Evolutionary conservation across 73 alveolate species (phyloP), one percentile per base, ranked within the genome.

Genomic region (Paraurostyla sp.): DNA sequence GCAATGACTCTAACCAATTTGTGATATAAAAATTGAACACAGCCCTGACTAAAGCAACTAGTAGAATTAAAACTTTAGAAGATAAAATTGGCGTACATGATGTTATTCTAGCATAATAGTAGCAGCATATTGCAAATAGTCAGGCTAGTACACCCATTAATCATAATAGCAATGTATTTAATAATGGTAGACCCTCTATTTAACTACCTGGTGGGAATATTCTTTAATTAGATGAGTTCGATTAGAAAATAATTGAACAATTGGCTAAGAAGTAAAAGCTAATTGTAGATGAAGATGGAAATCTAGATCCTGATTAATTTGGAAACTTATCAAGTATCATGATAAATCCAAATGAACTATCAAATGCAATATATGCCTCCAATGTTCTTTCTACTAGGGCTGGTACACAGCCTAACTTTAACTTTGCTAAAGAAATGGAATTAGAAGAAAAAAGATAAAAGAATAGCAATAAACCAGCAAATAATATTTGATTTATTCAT

Each of bases 301-400:
- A 56, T 32, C 40, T 68, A 51, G 88, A 35, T 13, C 82, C 92
- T 38, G 65, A 71, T 36, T 23, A 68, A 46, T 69, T 85, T 27
- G 82, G 85, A 0, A 76, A 85, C 30, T 76, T 85, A 4, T 49
- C 83, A 13, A 85, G 93, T 71, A 85, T 85, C 49, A 71, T 85
- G 80, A 76, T 85, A 0, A 71, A 45, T 36, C 93, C 93, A 0
- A 76, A 71, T 42, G 93, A 85, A 33, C 36, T 85, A 2, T 76
- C 87, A 35, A 85, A 85, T 59, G 81, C 84, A 50, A 45, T 85
- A 15, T 68, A 85, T 35, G 93, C 82, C 15, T 71, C 89, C 22
- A 78, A 78, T 78, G 50, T 68, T 0, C 43, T 71, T 2, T 43
- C 20, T 1, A 4, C 30, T 0, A 43, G 38, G 43, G 76, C 68